Evolutionary conservation across 148 eudicot genomes (phyloP).

Genomic region (Amaranthus cruentus): DNA sequence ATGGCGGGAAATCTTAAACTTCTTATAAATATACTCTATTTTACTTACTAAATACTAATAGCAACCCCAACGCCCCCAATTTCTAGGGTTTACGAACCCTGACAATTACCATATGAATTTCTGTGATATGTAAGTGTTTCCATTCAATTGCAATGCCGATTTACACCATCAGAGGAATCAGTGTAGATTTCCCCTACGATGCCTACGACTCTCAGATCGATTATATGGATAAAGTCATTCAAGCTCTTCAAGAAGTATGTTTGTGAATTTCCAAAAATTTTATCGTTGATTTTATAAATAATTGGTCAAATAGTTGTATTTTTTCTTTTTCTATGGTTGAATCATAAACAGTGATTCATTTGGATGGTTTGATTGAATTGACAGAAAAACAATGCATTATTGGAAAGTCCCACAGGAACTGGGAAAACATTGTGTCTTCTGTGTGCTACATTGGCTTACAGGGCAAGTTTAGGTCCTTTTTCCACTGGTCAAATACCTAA

Average conservation of each 20-base stretch:
- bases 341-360: not conserved
- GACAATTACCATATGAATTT: not conserved
- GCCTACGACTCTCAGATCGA: slow-evolving; percentile 93
- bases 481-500: slow-evolving; percentile 33
- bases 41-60: not conserved
- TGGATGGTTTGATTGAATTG: slow-evolving; percentile 14
- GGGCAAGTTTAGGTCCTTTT: slow-evolving; percentile 81
- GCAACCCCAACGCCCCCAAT: not conserved
- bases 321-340: not conserved
- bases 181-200: slow-evolving; percentile 82
- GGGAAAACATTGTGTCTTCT: slow-evolving; percentile 97
- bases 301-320: not conserved
- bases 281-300: not conserved
- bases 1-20: slow-evolving; percentile 26
- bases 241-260: slow-evolving; percentile 78
- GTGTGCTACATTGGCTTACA: slow-evolving; percentile 94
- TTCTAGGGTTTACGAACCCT: slow-evolving; percentile 25
- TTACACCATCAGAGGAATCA: slow-evolving; percentile 77
- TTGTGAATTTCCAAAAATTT: not conserved
- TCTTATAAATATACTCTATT: no score
- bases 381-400: slow-evolving; percentile 74
- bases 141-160: slow-evolving; percentile 48
- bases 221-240: slow-evolving; percentile 95
- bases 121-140: not conserved
- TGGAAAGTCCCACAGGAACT: slow-evolving; percentile 99